A percentile compares a stretch with the other conserved stretches of the same genome.
phyloP scores from a whole-genome alignment of 495 filamentous ascomycete genomes.

The Glarea lozoyensis region DNA sequence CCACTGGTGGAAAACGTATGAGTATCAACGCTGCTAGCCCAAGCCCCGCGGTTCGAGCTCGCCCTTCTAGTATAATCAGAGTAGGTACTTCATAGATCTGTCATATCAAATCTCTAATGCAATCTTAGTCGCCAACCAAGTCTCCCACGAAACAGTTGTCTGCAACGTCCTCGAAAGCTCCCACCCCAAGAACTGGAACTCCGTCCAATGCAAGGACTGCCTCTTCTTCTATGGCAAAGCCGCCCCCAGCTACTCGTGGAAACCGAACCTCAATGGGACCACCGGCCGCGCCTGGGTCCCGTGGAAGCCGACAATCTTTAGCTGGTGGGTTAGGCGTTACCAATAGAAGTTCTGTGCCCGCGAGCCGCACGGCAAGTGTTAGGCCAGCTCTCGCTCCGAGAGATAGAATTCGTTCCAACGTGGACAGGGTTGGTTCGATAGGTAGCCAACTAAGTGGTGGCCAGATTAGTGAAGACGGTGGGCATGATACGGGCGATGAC shows the following conservation, averaged over 20 bases:
- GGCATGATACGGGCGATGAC: constrained; percentile 18
- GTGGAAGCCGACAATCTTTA: constrained; percentile 19
- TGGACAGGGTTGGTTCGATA: constrained; percentile 32
- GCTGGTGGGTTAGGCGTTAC: constrained; percentile 14
- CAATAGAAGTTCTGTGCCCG: constrained; percentile 6
- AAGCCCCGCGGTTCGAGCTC: constrained; percentile 46
- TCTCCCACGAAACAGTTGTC: constrained; percentile 73
- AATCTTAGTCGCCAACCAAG: constrained; percentile 61
- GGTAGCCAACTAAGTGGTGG: constrained; percentile 20
- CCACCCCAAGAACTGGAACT: constrained; percentile 51
- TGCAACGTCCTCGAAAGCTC: constrained; percentile 42
- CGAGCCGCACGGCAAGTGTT: constrained; percentile 27
- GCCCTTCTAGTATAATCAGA: constrained; percentile 45
- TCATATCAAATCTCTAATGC: neutral
- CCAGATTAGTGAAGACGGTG: constrained; percentile 28
- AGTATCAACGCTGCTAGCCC: constrained; percentile 62
- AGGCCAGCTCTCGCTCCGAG: constrained; percentile 27
- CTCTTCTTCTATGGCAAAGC: constrained; percentile 33
- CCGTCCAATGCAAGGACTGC: constrained; percentile 39
- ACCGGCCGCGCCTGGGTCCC: constrained; percentile 28
- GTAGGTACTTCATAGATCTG: constrained; percentile 33
- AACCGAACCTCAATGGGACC: constrained; percentile 62
- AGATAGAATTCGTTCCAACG: constrained; percentile 22
- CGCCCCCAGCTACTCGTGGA: constrained; percentile 39
- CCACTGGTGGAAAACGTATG: constrained; percentile 47